A percentile compares a stretch with the other conserved stretches of the same genome.
phyloP scores from a whole-genome alignment of 345 rosid species.

The Heritiera fomes region DNA sequence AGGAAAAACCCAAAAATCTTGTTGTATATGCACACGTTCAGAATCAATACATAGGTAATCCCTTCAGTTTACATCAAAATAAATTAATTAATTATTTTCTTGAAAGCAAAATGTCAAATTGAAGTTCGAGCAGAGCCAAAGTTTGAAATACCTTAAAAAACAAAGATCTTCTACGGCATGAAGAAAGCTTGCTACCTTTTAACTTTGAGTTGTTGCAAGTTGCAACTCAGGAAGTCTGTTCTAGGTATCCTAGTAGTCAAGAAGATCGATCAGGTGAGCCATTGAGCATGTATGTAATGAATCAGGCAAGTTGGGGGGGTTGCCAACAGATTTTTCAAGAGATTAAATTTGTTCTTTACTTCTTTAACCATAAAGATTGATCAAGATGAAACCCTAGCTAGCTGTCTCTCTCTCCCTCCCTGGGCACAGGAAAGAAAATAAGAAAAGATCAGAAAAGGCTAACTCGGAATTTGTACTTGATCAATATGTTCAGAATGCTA shows the following conservation, averaged over 20 bases:
- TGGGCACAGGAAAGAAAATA: no score
- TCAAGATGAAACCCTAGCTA: background rate
- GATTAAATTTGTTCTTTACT: background rate
- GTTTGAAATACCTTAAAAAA: no score
- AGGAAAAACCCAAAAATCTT: background rate
- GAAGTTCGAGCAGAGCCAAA: background rate
- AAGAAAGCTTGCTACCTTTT: no score
- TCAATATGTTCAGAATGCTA: no score
- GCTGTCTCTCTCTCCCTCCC: background rate
- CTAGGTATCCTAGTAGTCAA: background rate
- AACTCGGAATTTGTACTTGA: no score
- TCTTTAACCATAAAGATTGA: background rate
- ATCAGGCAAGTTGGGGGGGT: no score
- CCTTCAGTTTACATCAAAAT: background rate
- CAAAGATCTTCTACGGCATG: no score
- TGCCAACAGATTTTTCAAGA: no score
- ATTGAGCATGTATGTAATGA: no score
- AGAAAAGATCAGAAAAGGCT: no score
- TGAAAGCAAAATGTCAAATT: background rate
- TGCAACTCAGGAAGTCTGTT: no score
- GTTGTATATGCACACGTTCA: background rate
- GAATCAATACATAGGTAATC: background rate
- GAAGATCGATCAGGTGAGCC: background rate
- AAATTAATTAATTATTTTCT: background rate
- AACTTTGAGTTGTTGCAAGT: no score